phyloP scores from a whole-genome alignment of 129 eudicot genomes.

The Artemisia annua region DNA sequence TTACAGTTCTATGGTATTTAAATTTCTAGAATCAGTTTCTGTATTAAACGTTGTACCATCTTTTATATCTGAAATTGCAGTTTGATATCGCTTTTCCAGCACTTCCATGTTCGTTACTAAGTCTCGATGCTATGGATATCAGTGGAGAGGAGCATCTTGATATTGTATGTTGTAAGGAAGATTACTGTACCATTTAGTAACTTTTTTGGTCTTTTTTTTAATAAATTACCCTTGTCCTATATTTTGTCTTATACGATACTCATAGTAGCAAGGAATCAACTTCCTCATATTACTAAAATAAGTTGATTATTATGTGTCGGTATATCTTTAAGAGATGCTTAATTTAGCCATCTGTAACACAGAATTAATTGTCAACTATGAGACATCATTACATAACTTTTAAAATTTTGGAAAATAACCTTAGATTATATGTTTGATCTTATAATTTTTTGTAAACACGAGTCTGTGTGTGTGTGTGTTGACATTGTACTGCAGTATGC shows the following conservation, averaged over 20 bases:
- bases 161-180: constrained; percentile 57
- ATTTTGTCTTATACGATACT: neutral
- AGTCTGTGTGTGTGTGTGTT: too few relatives aligned
- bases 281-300: too few relatives aligned
- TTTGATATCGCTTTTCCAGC: constrained; percentile 90
- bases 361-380: too few relatives aligned
- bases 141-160: constrained; percentile 95
- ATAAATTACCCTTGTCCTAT: constrained; percentile 18
- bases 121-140: constrained; percentile 96
- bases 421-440: neutral
- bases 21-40: neutral
- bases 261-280: too few relatives aligned
- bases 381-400: too few relatives aligned
- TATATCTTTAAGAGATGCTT: too few relatives aligned
- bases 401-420: too few relatives aligned
- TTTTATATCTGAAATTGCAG: constrained; percentile 54
- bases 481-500: too few relatives aligned
- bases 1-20: constrained; percentile 17
- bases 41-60: constrained; percentile 14
- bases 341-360: too few relatives aligned
- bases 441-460: too few relatives aligned
- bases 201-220: too few relatives aligned
- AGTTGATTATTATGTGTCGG: too few relatives aligned
- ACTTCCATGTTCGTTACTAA: constrained; percentile 77
- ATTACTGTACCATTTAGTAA: constrained; percentile 7